Evolutionary conservation across 176 grass and related monocot genomes (phyloP).

Genomic region (Triticum timopheevii): DNA sequence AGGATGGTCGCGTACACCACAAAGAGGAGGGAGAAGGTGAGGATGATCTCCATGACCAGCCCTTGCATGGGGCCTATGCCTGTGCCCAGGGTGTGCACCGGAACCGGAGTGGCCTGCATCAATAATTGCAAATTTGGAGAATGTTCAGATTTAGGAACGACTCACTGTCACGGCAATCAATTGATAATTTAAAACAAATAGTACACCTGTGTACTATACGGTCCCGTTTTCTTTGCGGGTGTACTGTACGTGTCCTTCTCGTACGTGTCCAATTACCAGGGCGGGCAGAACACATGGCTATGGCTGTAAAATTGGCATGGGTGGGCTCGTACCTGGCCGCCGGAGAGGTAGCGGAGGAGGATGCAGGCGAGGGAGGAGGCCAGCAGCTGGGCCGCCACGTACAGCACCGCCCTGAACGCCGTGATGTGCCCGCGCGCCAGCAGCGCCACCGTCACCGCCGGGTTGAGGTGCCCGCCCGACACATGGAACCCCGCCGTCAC

Average conservation of each 20-base stretch:
- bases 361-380: slow-evolving; percentile 59
- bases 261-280: background rate
- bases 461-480: slow-evolving; percentile 84
- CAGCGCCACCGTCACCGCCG: slow-evolving; percentile 85
- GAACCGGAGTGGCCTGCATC: slow-evolving; percentile 47
- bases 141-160: too few relatives aligned
- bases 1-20: slow-evolving; percentile 84
- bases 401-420: slow-evolving; percentile 55
- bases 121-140: background rate
- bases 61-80: slow-evolving; percentile 71
- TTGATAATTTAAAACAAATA: too few relatives aligned
- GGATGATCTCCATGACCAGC: slow-evolving; percentile 77
- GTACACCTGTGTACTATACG: too few relatives aligned
- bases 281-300: background rate
- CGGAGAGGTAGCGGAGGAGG: slow-evolving; percentile 57
- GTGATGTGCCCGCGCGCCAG: slow-evolving; percentile 73
- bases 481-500: slow-evolving; percentile 57
- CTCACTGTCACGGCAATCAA: too few relatives aligned
- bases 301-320: background rate
- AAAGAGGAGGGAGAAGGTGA: slow-evolving; percentile 97
- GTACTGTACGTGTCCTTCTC: too few relatives aligned
- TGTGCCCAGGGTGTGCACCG: slow-evolving; percentile 45
- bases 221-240: too few relatives aligned
- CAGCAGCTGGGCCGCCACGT: slow-evolving; percentile 77
- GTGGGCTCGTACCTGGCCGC: slow-evolving; percentile 38